phyloP scores from a whole-genome alignment of 2,329 filamentous ascomycete species.

The Sphaerulina musiva region DNA sequence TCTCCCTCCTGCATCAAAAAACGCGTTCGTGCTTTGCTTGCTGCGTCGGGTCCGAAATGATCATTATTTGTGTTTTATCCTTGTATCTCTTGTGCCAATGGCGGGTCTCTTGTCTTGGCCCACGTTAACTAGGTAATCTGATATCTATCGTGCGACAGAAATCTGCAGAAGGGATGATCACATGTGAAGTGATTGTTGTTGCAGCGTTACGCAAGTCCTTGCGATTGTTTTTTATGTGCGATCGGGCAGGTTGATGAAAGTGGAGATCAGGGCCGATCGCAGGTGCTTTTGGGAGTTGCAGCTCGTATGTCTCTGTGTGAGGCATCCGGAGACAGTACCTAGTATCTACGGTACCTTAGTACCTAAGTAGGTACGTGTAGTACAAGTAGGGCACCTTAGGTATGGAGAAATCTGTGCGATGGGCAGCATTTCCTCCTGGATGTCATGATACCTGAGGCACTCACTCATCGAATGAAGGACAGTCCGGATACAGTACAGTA shows the following conservation, averaged over 20 bases:
- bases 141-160: neutral
- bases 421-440: too few species aligned
- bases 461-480: too few species aligned
- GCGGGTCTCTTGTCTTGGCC: too few species aligned
- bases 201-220: neutral
- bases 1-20: neutral
- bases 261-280: neutral
- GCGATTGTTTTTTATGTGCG: neutral
- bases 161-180: neutral
- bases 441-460: too few species aligned
- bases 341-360: too few species aligned
- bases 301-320: neutral
- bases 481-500: too few species aligned
- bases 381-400: too few species aligned
- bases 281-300: neutral
- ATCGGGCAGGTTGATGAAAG: conserved; percentile 4
- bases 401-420: too few species aligned
- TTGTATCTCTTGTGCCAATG: neutral
- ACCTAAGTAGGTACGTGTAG: too few species aligned
- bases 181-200: neutral
- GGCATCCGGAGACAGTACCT: neutral
- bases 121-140: neutral
- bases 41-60: neutral
- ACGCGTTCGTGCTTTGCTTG: too few species aligned
- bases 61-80: neutral